Evolutionary conservation across 192 early-diverging fungal genomes (phyloP).

Genomic region (Geranomyces variabilis): DNA sequence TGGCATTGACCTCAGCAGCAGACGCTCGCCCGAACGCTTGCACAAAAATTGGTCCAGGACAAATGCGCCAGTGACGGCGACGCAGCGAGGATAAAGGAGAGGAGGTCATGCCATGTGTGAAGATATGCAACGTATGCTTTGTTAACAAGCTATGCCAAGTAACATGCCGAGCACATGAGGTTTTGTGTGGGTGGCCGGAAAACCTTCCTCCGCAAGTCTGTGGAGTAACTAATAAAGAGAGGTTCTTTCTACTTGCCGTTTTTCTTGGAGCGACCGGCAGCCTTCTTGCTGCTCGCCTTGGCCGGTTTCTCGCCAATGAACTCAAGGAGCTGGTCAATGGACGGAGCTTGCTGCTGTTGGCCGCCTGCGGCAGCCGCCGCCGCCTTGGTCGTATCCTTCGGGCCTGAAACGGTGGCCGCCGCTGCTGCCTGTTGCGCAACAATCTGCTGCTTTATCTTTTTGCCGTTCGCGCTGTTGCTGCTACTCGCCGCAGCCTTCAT

Average conservation of each 20-base stretch:
- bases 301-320: slow-evolving; percentile 13
- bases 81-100: no score
- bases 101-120: no score
- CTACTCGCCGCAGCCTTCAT: not conserved
- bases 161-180: no score
- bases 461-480: not conserved
- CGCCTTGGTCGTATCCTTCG: not conserved
- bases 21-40: no score
- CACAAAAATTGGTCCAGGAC: no score
- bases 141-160: no score
- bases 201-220: no score
- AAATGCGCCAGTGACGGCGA: no score
- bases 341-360: slow-evolving; percentile 2
- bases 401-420: not conserved
- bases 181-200: no score
- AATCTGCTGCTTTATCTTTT: not conserved
- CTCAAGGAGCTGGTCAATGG: slow-evolving; percentile 4
- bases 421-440: not conserved
- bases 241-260: not conserved
- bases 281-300: not conserved
- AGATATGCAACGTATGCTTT: no score
- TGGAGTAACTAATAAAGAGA: no score
- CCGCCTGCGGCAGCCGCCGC: not conserved
- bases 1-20: no score
- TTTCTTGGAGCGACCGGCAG: not conserved